Evolutionary conservation across 805 yeast genomes (phyloP), one percentile per base, ranked within the genome.

Genomic region (Kuraishia floccosa): DNA sequence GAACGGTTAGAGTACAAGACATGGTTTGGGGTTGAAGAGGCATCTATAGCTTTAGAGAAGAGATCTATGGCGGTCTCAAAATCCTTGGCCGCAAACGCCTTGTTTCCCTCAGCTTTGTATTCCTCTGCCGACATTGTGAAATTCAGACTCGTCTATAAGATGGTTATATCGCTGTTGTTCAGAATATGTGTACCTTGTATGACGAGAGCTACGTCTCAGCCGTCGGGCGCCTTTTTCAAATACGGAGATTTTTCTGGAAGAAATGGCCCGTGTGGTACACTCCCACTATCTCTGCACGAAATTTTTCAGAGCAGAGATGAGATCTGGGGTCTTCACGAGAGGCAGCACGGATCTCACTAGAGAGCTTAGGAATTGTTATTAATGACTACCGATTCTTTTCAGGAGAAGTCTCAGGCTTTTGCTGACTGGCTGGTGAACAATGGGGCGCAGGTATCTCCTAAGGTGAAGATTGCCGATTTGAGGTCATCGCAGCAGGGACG

Each of bases 1-100:
- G 97, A 87, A 55, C 98, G 76, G 63, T 91, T 91, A 30, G 96
- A 86, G 54, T 65, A 87, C 33, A 91, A 65, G 12, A 91, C 96
- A 52, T 89, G 96, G 56, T 89, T 91, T 39, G 96, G 94, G 5
- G 66, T 40, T 27, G 76, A 65, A 0, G 95, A 76, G 10, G 72
- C 84, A 27, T 75, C 93, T 47, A 89, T 91, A 21, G 96, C 98
- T 53, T 82, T 68, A 13, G 89, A 60, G 60, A 91, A 91, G 32
- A 63, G 56, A 22, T 80, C 94, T 35, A 80, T 72, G 25, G 98
- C 97, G 42, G 73, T 67, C 15, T 63, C 60, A 52, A 72, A 91
- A 33, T 89, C 84, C 57, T 91, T 89, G 32, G 86, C 83, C 16
- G 85, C 74, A 52, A 91, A 91, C 27, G 85, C 91, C 40, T 85